Percentiles rank a stretch among this genome's conserved stretches.
Conservation (phyloP, 352 stramenopile genomes). For the Thalassiosira oceanica region DNA sequence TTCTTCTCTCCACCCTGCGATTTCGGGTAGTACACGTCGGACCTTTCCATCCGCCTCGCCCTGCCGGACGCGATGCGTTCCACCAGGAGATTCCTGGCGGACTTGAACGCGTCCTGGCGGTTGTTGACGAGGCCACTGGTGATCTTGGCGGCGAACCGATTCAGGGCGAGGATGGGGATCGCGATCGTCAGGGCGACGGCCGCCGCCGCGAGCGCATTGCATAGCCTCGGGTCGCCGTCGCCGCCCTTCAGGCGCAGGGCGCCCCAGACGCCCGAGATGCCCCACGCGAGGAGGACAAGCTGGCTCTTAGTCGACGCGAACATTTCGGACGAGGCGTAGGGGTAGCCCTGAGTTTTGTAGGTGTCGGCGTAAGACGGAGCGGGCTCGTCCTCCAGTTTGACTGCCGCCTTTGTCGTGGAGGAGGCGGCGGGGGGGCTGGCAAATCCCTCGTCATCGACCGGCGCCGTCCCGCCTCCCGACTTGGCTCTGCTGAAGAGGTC, state of each 20-base stretch:
- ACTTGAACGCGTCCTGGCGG: slow-evolving; percentile 46
- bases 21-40: slow-evolving; percentile 55
- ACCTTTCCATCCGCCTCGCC: slow-evolving; percentile 34
- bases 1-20: slow-evolving; percentile 5
- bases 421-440: not conserved
- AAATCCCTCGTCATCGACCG: too few species aligned
- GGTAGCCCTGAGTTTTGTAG: not conserved
- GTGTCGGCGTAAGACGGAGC: not conserved
- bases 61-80: slow-evolving; percentile 29
- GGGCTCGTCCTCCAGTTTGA: slow-evolving; percentile 2
- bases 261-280: not conserved
- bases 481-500: too few species aligned
- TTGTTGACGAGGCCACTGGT: slow-evolving; percentile 15
- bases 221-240: not conserved
- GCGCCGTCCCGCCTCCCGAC: too few species aligned
- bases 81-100: slow-evolving; percentile 37
- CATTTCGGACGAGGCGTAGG: not conserved
- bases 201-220: slow-evolving; percentile 1
- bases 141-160: slow-evolving; percentile 6
- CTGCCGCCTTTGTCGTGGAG: not conserved
- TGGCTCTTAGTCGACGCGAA: slow-evolving; percentile 4
- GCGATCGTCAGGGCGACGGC: slow-evolving; percentile 9
- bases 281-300: slow-evolving; percentile 5
- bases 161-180: slow-evolving; percentile 26
- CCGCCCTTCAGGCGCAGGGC: not conserved